phyloP scores from a whole-genome alignment of 306 rosid genomes.

The Vigna hirtella region DNA sequence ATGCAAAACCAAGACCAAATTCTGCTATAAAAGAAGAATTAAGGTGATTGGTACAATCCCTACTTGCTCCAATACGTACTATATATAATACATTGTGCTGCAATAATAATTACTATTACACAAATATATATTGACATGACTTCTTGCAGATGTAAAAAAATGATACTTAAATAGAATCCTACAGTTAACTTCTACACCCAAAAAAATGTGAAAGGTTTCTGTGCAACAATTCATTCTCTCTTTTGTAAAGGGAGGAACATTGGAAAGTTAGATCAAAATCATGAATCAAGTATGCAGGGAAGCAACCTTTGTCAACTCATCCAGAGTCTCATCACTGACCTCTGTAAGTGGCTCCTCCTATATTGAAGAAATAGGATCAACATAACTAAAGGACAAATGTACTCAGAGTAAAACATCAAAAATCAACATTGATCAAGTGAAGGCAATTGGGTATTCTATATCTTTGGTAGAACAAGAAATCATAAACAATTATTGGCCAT shows the following conservation, averaged over 20 bases:
- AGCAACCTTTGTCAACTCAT: slow-evolving; percentile 59
- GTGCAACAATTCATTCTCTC: slow-evolving; percentile 22
- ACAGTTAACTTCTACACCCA: slow-evolving; percentile 50
- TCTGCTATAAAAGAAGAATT: background rate
- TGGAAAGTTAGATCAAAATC: slow-evolving; percentile 6
- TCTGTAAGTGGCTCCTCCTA: slow-evolving; percentile 64
- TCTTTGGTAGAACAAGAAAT: slow-evolving; percentile 19
- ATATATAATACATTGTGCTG: slow-evolving; percentile 16
- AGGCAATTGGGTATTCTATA: background rate
- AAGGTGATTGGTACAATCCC: background rate
- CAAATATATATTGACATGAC: slow-evolving; percentile 34
- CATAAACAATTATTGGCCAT: too few relatives aligned
- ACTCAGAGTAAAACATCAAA: background rate
- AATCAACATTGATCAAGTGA: slow-evolving; percentile 5
- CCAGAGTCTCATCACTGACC: slow-evolving; percentile 54
- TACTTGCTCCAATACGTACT: background rate
- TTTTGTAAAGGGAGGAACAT: background rate
- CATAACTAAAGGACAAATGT: background rate
- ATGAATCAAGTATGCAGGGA: slow-evolving; percentile 42
- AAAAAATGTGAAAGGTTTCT: slow-evolving; percentile 37
- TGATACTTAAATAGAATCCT: slow-evolving; percentile 33
- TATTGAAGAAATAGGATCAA: slow-evolving; percentile 32
- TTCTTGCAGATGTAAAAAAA: slow-evolving; percentile 27
- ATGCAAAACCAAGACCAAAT: background rate
- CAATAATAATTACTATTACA: slow-evolving; percentile 29